These are phyloP conservation scores for Alternaria atra DNA, from an alignment of 2,329 filamentous ascomycete genomes.

Conservation along the genomic window DNA sequence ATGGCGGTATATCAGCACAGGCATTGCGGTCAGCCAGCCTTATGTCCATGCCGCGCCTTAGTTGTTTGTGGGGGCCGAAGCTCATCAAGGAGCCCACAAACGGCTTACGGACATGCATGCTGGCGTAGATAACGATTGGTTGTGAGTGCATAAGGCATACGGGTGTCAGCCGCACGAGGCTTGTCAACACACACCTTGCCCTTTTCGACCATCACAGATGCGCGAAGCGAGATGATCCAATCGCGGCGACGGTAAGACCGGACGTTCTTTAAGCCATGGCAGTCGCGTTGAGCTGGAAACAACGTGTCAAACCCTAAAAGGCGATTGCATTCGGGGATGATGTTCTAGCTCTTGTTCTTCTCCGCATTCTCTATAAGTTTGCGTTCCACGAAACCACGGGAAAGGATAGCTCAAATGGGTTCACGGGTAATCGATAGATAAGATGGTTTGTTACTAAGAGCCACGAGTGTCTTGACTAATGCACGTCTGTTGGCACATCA, in stretches of 20 bases:
- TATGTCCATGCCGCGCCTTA: constrained; percentile 7
- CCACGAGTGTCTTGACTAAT: neutral
- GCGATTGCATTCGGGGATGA: neutral
- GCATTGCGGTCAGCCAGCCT: constrained; percentile 14
- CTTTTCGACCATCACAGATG: neutral
- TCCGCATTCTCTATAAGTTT: neutral
- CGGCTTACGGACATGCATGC: neutral
- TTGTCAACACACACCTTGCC: constrained; percentile 8
- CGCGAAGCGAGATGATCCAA: constrained; percentile 1
- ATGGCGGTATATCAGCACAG: constrained; percentile 1
- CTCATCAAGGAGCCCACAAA: neutral
- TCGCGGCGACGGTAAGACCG: neutral
- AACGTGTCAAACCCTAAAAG: neutral
- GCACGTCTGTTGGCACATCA: neutral
- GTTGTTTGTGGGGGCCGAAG: constrained; percentile 3
- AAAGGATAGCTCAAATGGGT: neutral
- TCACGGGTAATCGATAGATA: neutral
- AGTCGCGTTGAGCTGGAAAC: constrained; percentile 1
- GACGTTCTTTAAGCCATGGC: neutral
- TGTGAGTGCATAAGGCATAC: neutral
- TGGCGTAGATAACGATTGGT: constrained; percentile 6
- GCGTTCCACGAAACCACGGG: neutral
- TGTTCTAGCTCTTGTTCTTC: neutral
- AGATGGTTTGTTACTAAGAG: neutral
- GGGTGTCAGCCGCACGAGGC: constrained; percentile 13